Percentiles rank a stretch among this genome's conserved stretches.
These are phyloP conservation scores for Kwoniella sp. DNA, from an alignment of 768 basidiomycete genomes.

Conservation along the genomic window DNA sequence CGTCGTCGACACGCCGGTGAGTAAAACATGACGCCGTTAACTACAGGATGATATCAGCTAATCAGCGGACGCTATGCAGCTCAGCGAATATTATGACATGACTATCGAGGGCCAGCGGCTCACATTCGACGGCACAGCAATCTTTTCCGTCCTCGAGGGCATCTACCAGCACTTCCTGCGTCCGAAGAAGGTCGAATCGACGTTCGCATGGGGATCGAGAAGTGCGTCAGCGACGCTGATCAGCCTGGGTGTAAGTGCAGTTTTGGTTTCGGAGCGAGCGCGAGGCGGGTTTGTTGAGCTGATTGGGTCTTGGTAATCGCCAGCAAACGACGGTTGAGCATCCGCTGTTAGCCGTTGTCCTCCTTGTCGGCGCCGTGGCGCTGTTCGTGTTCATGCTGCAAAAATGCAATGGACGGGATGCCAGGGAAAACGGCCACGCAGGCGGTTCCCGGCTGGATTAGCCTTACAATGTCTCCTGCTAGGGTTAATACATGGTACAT, in stretches of 20 bases:
- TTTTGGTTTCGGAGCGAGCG: not conserved
- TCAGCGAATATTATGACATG: constrained; percentile 64
- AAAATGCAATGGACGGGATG: constrained; percentile 23
- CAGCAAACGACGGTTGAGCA: constrained; percentile 37
- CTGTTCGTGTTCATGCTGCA: constrained; percentile 30
- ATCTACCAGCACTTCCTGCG: constrained; percentile 53
- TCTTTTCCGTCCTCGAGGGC: constrained; percentile 69
- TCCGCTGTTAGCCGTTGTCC: constrained; percentile 28
- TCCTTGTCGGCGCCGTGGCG: constrained; percentile 29
- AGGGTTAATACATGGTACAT: too few relatives aligned
- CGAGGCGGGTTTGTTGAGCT: not conserved
- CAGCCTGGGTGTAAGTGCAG: constrained; percentile 28
- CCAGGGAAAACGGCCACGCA: constrained; percentile 3
- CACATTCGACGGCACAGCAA: constrained; percentile 56
- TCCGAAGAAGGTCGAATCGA: constrained; percentile 41
- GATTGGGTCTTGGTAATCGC: not conserved
- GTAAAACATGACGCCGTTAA: too few relatives aligned
- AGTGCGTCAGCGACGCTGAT: constrained; percentile 40
- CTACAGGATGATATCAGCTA: too few relatives aligned
- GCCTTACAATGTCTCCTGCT: too few relatives aligned
- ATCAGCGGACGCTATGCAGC: not conserved
- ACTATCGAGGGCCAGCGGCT: constrained; percentile 61
- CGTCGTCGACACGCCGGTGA: constrained; percentile 75
- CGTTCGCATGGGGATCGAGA: constrained; percentile 46
- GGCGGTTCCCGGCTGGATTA: constrained; percentile 5